Evolutionary conservation across 2,329 filamentous ascomycete species (phyloP).

Genomic region (Chrysoporthe cubensis): DNA sequence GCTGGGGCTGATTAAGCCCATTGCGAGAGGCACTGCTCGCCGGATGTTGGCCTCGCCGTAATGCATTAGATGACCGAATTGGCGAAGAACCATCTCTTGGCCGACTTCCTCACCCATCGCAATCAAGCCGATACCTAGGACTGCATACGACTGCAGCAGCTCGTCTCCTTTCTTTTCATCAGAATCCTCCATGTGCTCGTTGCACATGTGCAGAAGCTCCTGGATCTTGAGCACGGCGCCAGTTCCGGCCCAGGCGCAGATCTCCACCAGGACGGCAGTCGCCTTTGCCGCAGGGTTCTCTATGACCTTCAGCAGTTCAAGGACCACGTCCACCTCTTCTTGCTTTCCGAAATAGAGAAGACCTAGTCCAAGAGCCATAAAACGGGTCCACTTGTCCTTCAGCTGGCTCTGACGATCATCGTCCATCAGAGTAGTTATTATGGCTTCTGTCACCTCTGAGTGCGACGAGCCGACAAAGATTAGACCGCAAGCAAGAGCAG

Average conservation of each 20-base stretch:
- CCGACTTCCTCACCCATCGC: slow-evolving; percentile 98
- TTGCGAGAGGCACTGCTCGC: slow-evolving; percentile 91
- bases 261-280: slow-evolving; percentile 91
- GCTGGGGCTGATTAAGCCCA: slow-evolving; percentile 95
- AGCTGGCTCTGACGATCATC: slow-evolving; percentile 89
- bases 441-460: slow-evolving; percentile 86
- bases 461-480: slow-evolving; percentile 93
- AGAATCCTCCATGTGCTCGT: slow-evolving; percentile 92
- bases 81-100: slow-evolving; percentile 97
- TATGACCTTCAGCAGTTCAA: slow-evolving; percentile 95
- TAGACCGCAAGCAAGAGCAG: slow-evolving; percentile 85
- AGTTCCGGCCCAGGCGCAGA: slow-evolving; percentile 97
- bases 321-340: slow-evolving; percentile 97
- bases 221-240: slow-evolving; percentile 97
- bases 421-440: slow-evolving; percentile 90
- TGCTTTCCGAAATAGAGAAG: slow-evolving; percentile 95
- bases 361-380: slow-evolving; percentile 91
- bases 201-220: slow-evolving; percentile 96
- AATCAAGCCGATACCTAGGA: slow-evolving; percentile 90
- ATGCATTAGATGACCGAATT: slow-evolving; percentile 98
- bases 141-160: slow-evolving; percentile 92
- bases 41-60: slow-evolving; percentile 98
- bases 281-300: slow-evolving; percentile 97
- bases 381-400: slow-evolving; percentile 98
- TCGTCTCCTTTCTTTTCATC: slow-evolving; percentile 96